Evolutionary conservation across 1,139 yeast species (phyloP).

Genomic region (Saccharomyces hybrid): DNA sequence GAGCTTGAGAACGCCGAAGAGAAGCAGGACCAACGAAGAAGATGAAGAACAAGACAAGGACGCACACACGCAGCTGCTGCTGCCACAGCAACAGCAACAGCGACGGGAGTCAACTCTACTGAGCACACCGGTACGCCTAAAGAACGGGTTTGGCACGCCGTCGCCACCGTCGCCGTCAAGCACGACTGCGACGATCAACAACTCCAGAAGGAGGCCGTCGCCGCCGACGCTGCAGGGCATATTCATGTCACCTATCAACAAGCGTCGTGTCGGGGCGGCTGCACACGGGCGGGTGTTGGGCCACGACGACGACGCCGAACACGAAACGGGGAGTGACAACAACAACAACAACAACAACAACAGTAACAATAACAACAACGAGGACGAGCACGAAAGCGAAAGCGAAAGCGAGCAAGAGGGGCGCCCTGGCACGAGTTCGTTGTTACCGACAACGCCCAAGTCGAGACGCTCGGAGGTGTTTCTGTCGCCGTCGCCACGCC

Average conservation of each 20-base stretch:
- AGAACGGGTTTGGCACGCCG: neutral
- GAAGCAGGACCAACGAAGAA: neutral
- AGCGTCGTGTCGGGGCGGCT: conserved; percentile 5
- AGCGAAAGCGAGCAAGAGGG: neutral
- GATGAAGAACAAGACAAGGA: neutral
- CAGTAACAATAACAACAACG: too few species aligned
- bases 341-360: too few species aligned
- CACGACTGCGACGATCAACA: neutral
- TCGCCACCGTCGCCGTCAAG: neutral
- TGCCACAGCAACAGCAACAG: neutral
- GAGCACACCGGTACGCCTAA: neutral
- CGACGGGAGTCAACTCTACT: neutral
- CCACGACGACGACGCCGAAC: conserved; percentile 18
- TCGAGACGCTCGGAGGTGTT: conserved; percentile 28
- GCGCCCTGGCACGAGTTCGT: conserved; percentile 4
- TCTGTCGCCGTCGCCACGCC: conserved; percentile 33
- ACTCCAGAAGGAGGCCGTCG: neutral
- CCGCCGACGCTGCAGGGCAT: neutral
- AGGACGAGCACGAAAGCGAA: conserved; percentile 10
- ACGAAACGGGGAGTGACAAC: neutral
- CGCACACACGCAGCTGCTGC: neutral
- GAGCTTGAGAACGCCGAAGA: neutral
- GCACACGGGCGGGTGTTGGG: conserved; percentile 5
- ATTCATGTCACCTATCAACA: conserved; percentile 1
- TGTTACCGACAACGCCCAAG: conserved; percentile 35